Conservation (phyloP, 805 yeast genomes). For the Suhomyces sp. region DNA sequence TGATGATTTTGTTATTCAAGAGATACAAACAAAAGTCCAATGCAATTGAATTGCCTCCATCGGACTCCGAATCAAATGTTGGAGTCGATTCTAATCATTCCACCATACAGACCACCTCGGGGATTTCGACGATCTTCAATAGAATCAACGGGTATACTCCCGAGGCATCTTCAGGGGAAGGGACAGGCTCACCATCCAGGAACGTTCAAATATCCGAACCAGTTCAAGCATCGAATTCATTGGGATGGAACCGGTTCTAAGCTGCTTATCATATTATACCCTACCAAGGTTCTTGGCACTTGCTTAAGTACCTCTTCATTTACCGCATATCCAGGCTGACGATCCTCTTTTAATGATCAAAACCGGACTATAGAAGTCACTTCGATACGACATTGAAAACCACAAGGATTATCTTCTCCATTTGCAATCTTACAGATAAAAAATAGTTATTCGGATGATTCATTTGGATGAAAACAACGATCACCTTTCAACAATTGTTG, state of each 20-base stretch:
- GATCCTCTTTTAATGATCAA: no score
- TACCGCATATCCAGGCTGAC: no score
- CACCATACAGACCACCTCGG: constrained; percentile 18
- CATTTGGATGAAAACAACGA: no score
- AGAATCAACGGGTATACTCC: constrained; percentile 17
- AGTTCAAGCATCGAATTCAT: constrained; percentile 65
- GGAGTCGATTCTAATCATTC: constrained; percentile 20
- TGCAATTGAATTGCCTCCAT: constrained; percentile 37
- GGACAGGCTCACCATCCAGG: constrained; percentile 24
- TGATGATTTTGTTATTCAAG: constrained; percentile 56
- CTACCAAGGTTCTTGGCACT: no score
- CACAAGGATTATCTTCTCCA: no score
- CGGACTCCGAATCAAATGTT: constrained; percentile 39
- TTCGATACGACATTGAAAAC: no score
- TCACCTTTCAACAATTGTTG: no score
- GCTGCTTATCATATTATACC: background rate
- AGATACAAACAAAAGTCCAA: constrained; percentile 44
- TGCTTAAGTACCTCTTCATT: no score
- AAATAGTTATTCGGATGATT: no score
- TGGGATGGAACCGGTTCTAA: constrained; percentile 59
- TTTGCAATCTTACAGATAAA: no score
- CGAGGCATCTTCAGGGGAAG: constrained; percentile 13
- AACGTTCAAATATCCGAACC: constrained; percentile 59
- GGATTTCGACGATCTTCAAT: constrained; percentile 29
- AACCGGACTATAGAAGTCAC: no score